Evolutionary conservation across 768 basidiomycete genomes (phyloP), one percentile per base, ranked within the genome.

Genomic region (Glaciozyma martinii): DNA sequence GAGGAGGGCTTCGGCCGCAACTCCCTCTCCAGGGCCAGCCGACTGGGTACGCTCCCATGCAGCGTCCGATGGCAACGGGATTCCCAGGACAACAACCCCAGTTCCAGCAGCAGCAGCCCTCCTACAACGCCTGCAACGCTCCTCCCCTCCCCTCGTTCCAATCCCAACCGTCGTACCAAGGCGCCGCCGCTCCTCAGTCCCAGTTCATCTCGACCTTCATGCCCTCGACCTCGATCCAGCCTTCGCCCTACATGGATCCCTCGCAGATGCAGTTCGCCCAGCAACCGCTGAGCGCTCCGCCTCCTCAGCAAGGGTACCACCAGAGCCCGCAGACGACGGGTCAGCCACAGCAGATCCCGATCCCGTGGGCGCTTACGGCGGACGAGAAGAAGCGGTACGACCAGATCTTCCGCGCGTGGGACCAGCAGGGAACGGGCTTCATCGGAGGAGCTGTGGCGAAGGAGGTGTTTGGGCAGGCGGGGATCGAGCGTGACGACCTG

Each of bases 331-430:
- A 65, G 61, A 42, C 56, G 27, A 15, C 13, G 53, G 53, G 29
- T 19, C 53, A 87, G 87, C 21, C 81, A 83, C 75, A 82, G 0
- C 78, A 83, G 21, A 85, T 85, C 33, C 84, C 83, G 72, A 80
- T 95, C 46, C 84, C 90, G 0, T 99, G 95, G 95, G 83, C 85
- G 0, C 78, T 97, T 60, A 84, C 84, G 6, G 88, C 88, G 76
- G 82, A 83, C 8, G 95, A 99, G 80, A 93, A 93, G 82, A 94
- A 95, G 80, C 87, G 86, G 69, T 99, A 98, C 72, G 90, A 98
- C 75, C 83, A 87, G 73, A 93, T 98, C 73, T 99, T 99, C 79
- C 81, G 94, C 65, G 87, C 89, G n/a, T 99, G 95, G 95, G 94
- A 97, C 74, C 77, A 84, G 0, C 80, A 83, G 47, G 80, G 81